Base-by-base conservation (phyloP, 768 basidiomycete species). In the Naganishia onofrii region DNA sequence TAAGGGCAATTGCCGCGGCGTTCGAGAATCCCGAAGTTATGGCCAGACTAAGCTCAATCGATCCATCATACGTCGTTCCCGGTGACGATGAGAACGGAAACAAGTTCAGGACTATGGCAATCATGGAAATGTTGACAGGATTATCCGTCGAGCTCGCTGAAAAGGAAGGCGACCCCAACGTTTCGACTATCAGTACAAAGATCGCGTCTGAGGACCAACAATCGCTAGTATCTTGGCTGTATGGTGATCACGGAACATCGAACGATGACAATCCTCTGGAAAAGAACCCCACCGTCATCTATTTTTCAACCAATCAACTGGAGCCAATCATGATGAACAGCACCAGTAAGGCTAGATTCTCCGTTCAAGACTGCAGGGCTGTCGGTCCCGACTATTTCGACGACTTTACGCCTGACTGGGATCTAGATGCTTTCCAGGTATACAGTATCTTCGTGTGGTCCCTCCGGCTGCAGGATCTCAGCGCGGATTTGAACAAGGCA, bases 61-160 rank as follows among this genome's bases (percentile, higher is more conserved):
- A 26, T 7, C 29, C 55, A 31, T 28, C 55, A 13, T 56, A 56
- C 55, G 55, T 28, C 19, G 29, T 31, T 32, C 29, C 55, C 55
- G 32, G 32, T 7, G 55, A 32, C 42, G 42, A 42, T 42, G 15
- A 42, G 9, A 42, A 42, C 15, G 42, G 42, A 28, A 32, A 56
- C 55, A 56, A 56, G 32, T 56, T 56, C 29, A 32, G 32, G 29
- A 32, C 55, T 32, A 56, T 56, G 55, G 55, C 55, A 7, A 19
- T 56, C 13, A 19, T 56, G 26, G 55, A 56, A 21, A 56, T 56
- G 55, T 32, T 56, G 55, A 56, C 55, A 28, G 55, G n/a, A 4
- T 17, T 26, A 6, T 26, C 29, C 3, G 29, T 53, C 3, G 55
- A 32, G 23, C 28, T 56, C 4, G 28, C 19, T 2, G 42, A 42